Evolutionary conservation across 179 eudicot genomes (phyloP).

Genomic region (Beta lomatogona): DNA sequence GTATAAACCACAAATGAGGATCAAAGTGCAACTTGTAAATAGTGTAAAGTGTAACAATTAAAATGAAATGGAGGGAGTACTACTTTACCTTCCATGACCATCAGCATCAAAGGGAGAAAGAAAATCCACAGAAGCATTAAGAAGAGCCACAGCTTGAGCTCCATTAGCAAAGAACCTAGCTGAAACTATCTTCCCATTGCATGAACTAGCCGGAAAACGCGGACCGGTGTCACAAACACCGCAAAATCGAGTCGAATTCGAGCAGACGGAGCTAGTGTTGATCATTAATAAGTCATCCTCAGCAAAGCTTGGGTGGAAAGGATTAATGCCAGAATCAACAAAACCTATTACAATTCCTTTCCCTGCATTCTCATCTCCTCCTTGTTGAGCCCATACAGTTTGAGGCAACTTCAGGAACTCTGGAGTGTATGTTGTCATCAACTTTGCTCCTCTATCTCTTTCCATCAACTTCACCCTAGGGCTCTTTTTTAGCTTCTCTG

Average conservation of each 20-base stretch:
- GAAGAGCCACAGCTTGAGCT: constrained; percentile 45
- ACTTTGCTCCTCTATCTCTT: constrained; percentile 68
- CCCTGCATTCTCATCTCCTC: constrained; percentile 30
- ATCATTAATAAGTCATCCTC: constrained; percentile 7
- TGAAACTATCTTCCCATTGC: constrained; percentile 53
- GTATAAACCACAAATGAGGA: no score
- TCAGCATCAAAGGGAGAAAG: constrained; percentile 57
- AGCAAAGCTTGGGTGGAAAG: constrained; percentile 47
- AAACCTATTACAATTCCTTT: constrained; percentile 48
- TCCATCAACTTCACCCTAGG: constrained; percentile 63
- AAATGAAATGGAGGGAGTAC: no score
- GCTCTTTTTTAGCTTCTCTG: constrained; percentile 48
- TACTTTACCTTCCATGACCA: constrained; percentile 50
- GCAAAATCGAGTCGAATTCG: constrained; percentile 24
- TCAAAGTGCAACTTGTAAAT: no score
- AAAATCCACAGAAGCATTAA: constrained; percentile 45
- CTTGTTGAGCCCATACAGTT: constrained; percentile 28
- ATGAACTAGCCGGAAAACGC: constrained; percentile 36
- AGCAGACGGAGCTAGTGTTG: neutral
- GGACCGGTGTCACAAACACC: constrained; percentile 47
- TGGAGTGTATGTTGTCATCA: constrained; percentile 60
- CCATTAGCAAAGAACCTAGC: constrained; percentile 51
- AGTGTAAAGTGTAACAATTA: no score
- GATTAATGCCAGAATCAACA: constrained; percentile 50
- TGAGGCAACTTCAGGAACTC: constrained; percentile 27